Conservation (phyloP, 2,329 filamentous ascomycete genomes). For the Pseudomassariella vexata region DNA sequence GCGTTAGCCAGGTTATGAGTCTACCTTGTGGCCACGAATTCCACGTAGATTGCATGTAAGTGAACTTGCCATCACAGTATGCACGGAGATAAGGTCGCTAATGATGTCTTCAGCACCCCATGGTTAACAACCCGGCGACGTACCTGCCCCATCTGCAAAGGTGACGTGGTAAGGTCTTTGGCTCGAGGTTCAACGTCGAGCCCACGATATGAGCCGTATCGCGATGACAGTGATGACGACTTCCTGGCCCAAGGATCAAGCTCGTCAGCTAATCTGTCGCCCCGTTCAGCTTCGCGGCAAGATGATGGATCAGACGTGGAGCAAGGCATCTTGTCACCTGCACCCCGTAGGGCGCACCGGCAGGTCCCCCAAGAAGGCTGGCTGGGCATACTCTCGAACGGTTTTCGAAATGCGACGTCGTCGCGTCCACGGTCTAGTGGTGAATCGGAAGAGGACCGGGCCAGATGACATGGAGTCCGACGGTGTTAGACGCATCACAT, state of each 20-base stretch:
- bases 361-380: constrained; percentile 32
- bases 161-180: constrained; percentile 77
- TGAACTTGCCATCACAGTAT: too few species aligned
- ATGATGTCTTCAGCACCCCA: constrained; percentile 61
- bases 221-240: constrained; percentile 45
- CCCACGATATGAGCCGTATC: constrained; percentile 49
- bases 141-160: constrained; percentile 98
- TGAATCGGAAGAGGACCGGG: constrained; percentile 1
- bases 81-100: constrained; percentile 7
- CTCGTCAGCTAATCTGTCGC: constrained; percentile 15
- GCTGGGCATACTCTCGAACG: constrained; percentile 21
- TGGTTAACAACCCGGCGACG: constrained; percentile 93
- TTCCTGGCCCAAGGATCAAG: constrained; percentile 12
- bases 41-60: constrained; percentile 92
- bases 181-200: constrained; percentile 46
- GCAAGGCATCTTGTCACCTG: constrained; percentile 28
- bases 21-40: constrained; percentile 97
- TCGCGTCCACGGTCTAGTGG: constrained; percentile 3
- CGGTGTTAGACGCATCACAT: too few species aligned
- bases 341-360: constrained; percentile 13
- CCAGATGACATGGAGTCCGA: constrained; percentile 3
- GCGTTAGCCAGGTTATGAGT: constrained; percentile 92
- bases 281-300: background rate
- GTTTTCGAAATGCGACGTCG: constrained; percentile 5
- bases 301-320: constrained; percentile 35